Evolutionary conservation across 2,329 filamentous ascomycete species (phyloP), one percentile per base, ranked within the genome.

Genomic region (Penicillium frequentans): DNA sequence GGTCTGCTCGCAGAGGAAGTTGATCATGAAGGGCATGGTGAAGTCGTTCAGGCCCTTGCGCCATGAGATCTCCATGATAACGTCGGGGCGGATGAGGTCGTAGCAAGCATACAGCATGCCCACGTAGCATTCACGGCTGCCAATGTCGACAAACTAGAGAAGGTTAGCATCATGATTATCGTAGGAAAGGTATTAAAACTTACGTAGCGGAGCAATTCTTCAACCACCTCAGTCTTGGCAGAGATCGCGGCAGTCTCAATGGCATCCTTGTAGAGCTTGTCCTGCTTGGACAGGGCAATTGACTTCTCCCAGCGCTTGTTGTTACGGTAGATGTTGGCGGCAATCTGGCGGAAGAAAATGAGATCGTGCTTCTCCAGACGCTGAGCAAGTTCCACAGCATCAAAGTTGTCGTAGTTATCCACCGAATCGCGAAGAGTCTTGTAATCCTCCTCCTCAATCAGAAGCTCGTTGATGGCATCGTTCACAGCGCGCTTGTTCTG

Each of bases 221-320:
- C 95, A 42, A 99, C 93, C 66, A 98, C 90, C 29, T 97, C 93
- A 13, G 84, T 73, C 84, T 98, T 98, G 73, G 84, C 83, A 51
- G 93, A 98, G 55, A 97, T 90, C 27, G 95, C 95, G 31, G 96
- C 86, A 14, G 95, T 99, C 83, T 99, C 95, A 62, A 99, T 98
- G 26, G 96, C 95, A 79, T 99, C 95, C 83, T 97, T 98, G 88
- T 95, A 99, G 16, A 99, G 83, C 85, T 97, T 98, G 82, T 99
- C 95, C 76, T 99, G 93, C 84, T 99, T 99, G 16, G 93, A 98
- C 47, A 99, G 82, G 33, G 91, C 86, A 75, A 99, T 99, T 4
- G 93, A 97, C 81, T 98, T 98, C 81, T 98, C 93, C 96, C 96
- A 99, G 63, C 95, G 87, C 89, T 98, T 98, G 83, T 96, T 98